Evolutionary conservation across 306 rosid genomes (phyloP).

Genomic region (Castanea sativa): DNA sequence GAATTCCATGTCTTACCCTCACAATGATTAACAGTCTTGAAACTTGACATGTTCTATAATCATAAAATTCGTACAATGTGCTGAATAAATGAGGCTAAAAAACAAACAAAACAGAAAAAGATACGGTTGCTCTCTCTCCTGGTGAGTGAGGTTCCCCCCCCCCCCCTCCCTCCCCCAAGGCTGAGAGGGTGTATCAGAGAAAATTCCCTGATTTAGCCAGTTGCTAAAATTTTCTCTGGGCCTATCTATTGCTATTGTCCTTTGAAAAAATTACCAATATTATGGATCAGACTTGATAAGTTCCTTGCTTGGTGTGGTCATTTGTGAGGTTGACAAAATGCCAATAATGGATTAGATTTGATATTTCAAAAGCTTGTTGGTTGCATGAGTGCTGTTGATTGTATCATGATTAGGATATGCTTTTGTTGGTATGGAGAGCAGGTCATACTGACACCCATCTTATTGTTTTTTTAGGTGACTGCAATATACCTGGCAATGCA

Average conservation of each 20-base stretch:
- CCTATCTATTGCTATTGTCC: neutral
- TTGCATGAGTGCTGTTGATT: constrained; percentile 3
- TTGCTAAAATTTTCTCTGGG: neutral
- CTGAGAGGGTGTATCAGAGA: neutral
- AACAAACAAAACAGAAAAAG: neutral
- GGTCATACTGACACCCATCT: constrained; percentile 21
- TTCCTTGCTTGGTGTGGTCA: neutral
- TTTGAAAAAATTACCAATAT: neutral
- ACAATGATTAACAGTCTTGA: constrained; percentile 2
- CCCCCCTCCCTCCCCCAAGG: neutral
- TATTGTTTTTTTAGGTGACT: constrained; percentile 67
- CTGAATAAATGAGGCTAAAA: neutral
- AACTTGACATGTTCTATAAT: constrained; percentile 4
- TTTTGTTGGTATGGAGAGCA: constrained; percentile 8
- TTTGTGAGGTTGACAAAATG: neutral
- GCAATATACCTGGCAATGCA: constrained; percentile 90
- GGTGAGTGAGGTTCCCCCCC: neutral
- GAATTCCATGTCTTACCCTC: neutral
- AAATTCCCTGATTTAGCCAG: neutral
- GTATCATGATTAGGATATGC: constrained; percentile 3
- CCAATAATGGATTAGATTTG: neutral
- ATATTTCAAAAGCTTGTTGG: neutral
- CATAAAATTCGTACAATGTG: neutral
- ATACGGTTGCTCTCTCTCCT: neutral
- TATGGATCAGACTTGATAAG: neutral